These are phyloP conservation scores for Eruca vesicaria DNA, from an alignment of 441 rosid genomes.

Conservation along the genomic window DNA sequence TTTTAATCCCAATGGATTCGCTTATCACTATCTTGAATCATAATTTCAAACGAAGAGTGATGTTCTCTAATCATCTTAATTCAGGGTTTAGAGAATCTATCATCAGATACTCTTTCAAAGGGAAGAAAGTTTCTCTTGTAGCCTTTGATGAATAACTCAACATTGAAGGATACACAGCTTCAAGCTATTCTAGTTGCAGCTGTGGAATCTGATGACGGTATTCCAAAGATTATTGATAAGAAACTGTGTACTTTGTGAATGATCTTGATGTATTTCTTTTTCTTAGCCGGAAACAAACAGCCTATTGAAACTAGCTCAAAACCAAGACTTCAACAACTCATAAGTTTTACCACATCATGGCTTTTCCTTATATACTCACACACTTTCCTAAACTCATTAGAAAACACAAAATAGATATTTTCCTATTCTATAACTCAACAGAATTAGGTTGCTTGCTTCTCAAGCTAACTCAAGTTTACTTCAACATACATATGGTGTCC, in stretches of 20 bases:
- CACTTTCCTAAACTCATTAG: too few species aligned
- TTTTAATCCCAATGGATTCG: conserved; percentile 63
- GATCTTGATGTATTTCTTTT: not conserved
- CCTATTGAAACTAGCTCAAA: too few species aligned
- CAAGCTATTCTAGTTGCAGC: conserved; percentile 54
- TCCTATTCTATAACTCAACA: too few species aligned
- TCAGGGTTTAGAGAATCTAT: conserved; percentile 72
- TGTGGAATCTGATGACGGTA: conserved; percentile 43
- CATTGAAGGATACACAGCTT: conserved; percentile 66
- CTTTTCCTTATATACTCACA: too few species aligned
- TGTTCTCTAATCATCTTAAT: too few species aligned
- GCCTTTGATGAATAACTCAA: conserved; percentile 48
- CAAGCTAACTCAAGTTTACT: too few species aligned
- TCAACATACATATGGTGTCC: too few species aligned
- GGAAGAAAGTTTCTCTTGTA: conserved; percentile 47
- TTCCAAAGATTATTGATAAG: conserved; percentile 33
- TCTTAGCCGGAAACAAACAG: conserved; percentile 44
- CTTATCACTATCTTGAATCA: not conserved
- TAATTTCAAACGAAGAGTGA: too few species aligned
- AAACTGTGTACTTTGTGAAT: not conserved
- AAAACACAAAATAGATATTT: too few species aligned
- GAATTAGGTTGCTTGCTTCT: too few species aligned
- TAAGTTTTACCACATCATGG: too few species aligned
- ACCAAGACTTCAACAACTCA: too few species aligned
- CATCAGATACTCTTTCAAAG: conserved; percentile 47